Evolutionary conservation across 768 basidiomycete genomes (phyloP), one percentile per base, ranked within the genome.

Genomic region (Mycena kentingensis): DNA sequence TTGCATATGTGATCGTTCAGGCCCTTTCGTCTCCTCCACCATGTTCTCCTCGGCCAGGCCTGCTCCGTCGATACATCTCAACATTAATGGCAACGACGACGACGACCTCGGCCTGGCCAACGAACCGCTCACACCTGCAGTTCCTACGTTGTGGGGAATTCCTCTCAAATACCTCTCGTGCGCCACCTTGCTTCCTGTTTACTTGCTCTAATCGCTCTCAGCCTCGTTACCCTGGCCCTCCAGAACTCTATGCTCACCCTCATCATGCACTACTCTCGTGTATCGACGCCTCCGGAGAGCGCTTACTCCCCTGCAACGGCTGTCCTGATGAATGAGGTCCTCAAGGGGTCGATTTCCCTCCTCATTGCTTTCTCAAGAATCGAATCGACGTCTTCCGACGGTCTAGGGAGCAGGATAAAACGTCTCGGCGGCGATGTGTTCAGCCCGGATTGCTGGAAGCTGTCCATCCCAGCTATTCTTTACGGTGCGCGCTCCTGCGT

Each of bases 191-290:
- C 27, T 25, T 51, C 18, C 31, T 26, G 28, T 39, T 42, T 28
- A 41, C 18, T 27, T 22, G 2, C 15, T 19, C 51, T 51, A 21
- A 41, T 28, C 13, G 31, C 35, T 46, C 41, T 53, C 39, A 91
- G 89, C 46, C 78, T 91, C 51, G 77, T 90, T 53, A 88, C 86
- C n/a, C 79, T 94, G 67, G 92, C 92, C 44, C 81, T 93, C 45
- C 95, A 98, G 74, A 98, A 98, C 73, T 93, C 93, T 19, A 74
- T 84, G 50, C 68, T 98, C 50, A 90, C 93, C 28, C 83, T 98
- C 68, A 88, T 98, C 67, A 95, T 98, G 90, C 94, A 97, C 75
- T 91, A 96, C 71, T 97, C 96, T 32, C 85, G 94, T 58, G 86
- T 91, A 46, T 87, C 89, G 10, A 82, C 84, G 16, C 77, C 90